These are phyloP conservation scores for Chrysoporthe puriensis DNA, from an alignment of 2,329 filamentous ascomycete species.

Conservation along the genomic window DNA sequence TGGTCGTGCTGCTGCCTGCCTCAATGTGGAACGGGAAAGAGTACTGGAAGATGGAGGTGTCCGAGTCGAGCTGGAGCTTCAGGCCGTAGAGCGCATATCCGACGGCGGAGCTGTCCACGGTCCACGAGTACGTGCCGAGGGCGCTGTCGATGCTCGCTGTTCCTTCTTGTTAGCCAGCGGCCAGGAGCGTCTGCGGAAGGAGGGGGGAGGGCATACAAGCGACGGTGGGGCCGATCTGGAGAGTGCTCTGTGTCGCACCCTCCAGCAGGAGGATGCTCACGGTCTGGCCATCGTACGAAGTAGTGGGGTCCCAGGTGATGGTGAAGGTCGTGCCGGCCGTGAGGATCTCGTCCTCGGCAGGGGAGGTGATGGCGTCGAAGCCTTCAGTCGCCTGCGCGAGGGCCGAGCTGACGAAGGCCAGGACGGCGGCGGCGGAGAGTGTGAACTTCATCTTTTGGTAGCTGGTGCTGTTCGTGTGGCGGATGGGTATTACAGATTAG, in stretches of 20 bases:
- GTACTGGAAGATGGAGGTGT: slow-evolving; percentile 61
- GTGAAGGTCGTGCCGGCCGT: slow-evolving; percentile 52
- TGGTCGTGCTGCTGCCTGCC: slow-evolving; percentile 32
- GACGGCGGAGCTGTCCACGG: slow-evolving; percentile 50
- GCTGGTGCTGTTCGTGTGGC: slow-evolving; percentile 27
- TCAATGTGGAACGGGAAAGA: slow-evolving; percentile 63
- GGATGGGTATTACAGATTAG: slow-evolving; percentile 4
- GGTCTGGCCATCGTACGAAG: slow-evolving; percentile 44
- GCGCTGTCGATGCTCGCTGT: slow-evolving; percentile 53
- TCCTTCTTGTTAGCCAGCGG: slow-evolving; percentile 15
- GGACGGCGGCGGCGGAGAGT: slow-evolving; percentile 49
- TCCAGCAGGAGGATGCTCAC: slow-evolving; percentile 60
- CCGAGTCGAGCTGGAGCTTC: slow-evolving; percentile 53
- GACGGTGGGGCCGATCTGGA: slow-evolving; percentile 33
- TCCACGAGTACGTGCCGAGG: slow-evolving; percentile 53
- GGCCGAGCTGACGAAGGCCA: slow-evolving; percentile 56
- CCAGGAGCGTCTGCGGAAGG: neutral
- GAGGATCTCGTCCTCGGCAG: slow-evolving; percentile 48
- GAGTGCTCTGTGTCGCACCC: slow-evolving; percentile 48
- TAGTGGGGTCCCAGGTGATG: slow-evolving; percentile 54
- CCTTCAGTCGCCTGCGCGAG: slow-evolving; percentile 55
- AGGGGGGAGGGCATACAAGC: neutral
- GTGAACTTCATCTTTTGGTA: slow-evolving; percentile 59
- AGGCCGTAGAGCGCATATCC: slow-evolving; percentile 59
- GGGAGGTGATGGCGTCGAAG: slow-evolving; percentile 59